Evolutionary conservation across 768 basidiomycete genomes (phyloP), one percentile per base, ranked within the genome.

Genomic region (Neoboletus magnificus): DNA sequence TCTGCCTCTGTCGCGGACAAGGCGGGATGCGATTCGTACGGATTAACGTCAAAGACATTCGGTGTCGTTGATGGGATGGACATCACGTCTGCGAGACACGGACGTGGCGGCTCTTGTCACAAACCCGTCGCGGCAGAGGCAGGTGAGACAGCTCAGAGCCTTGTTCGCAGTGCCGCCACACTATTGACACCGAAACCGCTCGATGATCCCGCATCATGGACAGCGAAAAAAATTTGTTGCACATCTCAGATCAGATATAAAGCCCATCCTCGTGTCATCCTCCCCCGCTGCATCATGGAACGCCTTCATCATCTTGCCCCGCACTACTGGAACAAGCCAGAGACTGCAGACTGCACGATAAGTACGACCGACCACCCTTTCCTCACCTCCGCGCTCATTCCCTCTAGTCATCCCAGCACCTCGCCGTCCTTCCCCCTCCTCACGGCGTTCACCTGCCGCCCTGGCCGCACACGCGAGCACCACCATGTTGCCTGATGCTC

Each of bases 331-430:
- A 81, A 85, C 64, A 87, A 83, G 59, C 79, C 82, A 55, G 85
- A 88, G 61, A 87, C 84, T 1, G 82, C 89, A 10, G 87, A 92
- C 70, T 92, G 89, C 70, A 89, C 89, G 16, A 78, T 91, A 54
- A 79, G 90, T 90, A 63, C 33, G 81, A 71, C 33, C 3, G 4
- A 37, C 15, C 47, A 35, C 23, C 32, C 22, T 5, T 20, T 35
- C 48, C 39, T 36, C 39, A 8, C 42, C 41, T 27, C 47, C 29
- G 23, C 40, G 27, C 43, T 54, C 55, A 61, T 33, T 4, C 2
- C 42, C 49, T 25, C 47, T 37, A 61, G 83, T 84, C 66, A 72
- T 83, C 57, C 80, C 81, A 40, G 71, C 82, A 51, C 80, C 79
- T 32, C 29, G 1, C 44, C 33, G 33, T 33, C 33, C 33, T 5